Evolutionary conservation across 164 flowering plant genomes (phyloP).

Genomic region (Santalum album): DNA sequence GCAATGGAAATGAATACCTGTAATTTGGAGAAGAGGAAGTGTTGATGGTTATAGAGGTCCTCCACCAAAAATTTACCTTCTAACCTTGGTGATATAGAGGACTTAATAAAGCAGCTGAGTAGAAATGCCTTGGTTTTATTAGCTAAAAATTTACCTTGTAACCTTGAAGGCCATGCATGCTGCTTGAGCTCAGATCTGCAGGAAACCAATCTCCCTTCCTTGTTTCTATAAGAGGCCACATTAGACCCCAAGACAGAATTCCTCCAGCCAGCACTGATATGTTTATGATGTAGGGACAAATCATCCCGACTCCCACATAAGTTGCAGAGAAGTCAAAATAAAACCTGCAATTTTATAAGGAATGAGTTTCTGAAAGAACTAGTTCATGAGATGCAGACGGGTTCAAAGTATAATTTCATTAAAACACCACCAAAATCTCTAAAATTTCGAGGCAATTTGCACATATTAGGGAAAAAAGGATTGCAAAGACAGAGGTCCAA

Average conservation of each 20-base stretch:
- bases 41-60: background rate
- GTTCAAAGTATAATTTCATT: no score
- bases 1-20: slow-evolving; percentile 9
- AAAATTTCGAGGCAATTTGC: no score
- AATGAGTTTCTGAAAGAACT: background rate
- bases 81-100: background rate
- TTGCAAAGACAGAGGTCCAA: no score
- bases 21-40: background rate
- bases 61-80: background rate
- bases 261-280: slow-evolving; percentile 2
- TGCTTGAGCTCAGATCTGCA: background rate
- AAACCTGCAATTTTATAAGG: background rate
- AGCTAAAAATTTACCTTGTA: slow-evolving; percentile 1
- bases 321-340: slow-evolving; percentile 10
- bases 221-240: slow-evolving; percentile 10
- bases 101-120: background rate
- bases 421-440: no score
- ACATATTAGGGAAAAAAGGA: no score
- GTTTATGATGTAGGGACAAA: slow-evolving; percentile 7
- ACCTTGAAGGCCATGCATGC: slow-evolving; percentile 7
- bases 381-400: no score
- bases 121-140: background rate
- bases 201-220: slow-evolving; percentile 6
- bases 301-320: slow-evolving; percentile 9
- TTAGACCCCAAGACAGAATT: slow-evolving; percentile 8